phyloP scores from a whole-genome alignment of 2,329 filamentous ascomycete species.

The Beauveria scarabaeidicola region DNA sequence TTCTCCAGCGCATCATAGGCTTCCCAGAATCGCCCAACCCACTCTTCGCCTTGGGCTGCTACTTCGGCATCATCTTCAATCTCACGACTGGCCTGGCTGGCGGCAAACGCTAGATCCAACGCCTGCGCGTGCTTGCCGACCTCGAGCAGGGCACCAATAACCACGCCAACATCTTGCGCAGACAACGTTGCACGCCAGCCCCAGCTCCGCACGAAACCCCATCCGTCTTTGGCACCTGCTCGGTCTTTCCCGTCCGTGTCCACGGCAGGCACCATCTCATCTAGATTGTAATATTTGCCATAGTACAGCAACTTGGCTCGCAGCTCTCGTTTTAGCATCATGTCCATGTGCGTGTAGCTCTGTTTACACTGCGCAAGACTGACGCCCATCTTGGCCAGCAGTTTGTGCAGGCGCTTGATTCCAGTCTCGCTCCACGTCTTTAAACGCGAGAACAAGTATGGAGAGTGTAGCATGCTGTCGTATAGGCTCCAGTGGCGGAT shows the following conservation, averaged over 20 bases:
- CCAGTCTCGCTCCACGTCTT: slow-evolving; percentile 93
- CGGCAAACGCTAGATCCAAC: slow-evolving; percentile 21
- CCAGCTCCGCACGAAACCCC: slow-evolving; percentile 97
- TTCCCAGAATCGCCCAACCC: slow-evolving; percentile 60
- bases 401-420: slow-evolving; percentile 80
- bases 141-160: slow-evolving; percentile 86
- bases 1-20: slow-evolving; percentile 65
- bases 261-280: slow-evolving; percentile 79
- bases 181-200: slow-evolving; percentile 93
- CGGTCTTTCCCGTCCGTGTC: slow-evolving; percentile 62
- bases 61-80: slow-evolving; percentile 42
- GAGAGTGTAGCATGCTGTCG: slow-evolving; percentile 96
- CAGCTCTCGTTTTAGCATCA: slow-evolving; percentile 84
- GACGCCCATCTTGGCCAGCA: slow-evolving; percentile 96
- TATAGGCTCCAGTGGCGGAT: slow-evolving; percentile 96
- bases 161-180: slow-evolving; percentile 87
- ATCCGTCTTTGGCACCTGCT: slow-evolving; percentile 74
- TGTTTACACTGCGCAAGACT: slow-evolving; percentile 90
- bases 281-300: slow-evolving; percentile 84
- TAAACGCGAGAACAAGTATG: slow-evolving; percentile 82
- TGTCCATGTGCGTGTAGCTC: slow-evolving; percentile 97
- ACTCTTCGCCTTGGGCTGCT: slow-evolving; percentile 50
- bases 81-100: slow-evolving; percentile 29
- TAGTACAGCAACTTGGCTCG: slow-evolving; percentile 83
- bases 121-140: slow-evolving; percentile 57